Evolutionary conservation across 2,329 filamentous ascomycete genomes (phyloP), one percentile per base, ranked within the genome.

Genomic region (Bipolaris victoriae): DNA sequence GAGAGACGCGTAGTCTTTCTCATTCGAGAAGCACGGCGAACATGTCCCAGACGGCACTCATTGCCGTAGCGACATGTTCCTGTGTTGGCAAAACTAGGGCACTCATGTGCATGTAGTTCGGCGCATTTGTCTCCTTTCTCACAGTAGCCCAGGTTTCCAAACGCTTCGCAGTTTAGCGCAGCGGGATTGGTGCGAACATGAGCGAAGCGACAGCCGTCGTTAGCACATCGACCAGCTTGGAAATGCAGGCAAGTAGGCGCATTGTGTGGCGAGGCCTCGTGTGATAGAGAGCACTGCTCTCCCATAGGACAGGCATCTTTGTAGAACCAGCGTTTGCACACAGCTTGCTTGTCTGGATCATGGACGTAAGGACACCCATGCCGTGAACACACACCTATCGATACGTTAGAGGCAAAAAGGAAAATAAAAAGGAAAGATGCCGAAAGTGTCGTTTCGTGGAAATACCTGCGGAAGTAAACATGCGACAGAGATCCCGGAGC

Each of bases 21-120:
- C 64, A 72, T 68, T 13, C 69, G 64, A 49, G 65, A 64, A 11
- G 71, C 72, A 43, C 69, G 67, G 31, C 95, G 91, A 74, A 94
- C 87, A 79, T 99, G 95, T 58, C 88, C 90, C 52, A 97, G 84
- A 74, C 89, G 90, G 82, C 94, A 98, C 65, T 88, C 88, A 77
- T 88, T 58, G 87, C 75, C 85, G 87, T 75, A 87, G 88, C 47
- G 56, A 85, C 95, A 99, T 61, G 83, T 82, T 69, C 94, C 94
- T 59, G 86, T 91, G 79, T 97, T 96, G 84, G 91, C 91, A 81
- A 96, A 97, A 76, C 96, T 90, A 61, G 95, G 94, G 77, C 95
- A 98, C 77, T 98, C 94, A 78, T 90, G 89, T 56, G 94, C 89
- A 80, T 99, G 95, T 60, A 92, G 89, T 63, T 95, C 87, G 58